These are phyloP conservation scores for Carex scoparia DNA, from an alignment of 176 grass and related monocot genomes.

Conservation along the genomic window DNA sequence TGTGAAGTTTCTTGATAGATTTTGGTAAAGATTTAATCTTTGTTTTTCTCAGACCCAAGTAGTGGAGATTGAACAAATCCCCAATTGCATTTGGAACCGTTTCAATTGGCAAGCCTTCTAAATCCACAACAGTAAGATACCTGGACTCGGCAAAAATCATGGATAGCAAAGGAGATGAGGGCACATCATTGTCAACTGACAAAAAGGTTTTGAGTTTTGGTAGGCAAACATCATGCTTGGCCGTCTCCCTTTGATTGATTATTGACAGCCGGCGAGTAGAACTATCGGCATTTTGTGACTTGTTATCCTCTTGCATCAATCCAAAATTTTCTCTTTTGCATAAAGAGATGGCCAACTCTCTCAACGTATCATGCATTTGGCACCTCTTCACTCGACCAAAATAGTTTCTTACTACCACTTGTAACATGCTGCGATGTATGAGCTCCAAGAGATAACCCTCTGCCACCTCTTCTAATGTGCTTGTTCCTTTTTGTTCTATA, in stretches of 20 bases:
- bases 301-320: background rate
- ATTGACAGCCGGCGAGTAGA: conserved; percentile 16
- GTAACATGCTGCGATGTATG: conserved; percentile 24
- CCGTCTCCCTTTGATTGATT: background rate
- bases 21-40: background rate
- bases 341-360: background rate
- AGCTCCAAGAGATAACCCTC: conserved; percentile 29
- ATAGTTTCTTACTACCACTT: background rate
- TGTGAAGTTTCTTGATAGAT: conserved; percentile 7
- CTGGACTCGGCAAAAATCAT: background rate
- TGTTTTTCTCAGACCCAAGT: conserved; percentile 4
- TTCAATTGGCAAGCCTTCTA: conserved; percentile 12
- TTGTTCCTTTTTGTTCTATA: background rate
- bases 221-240: background rate
- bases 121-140: conserved; percentile 11
- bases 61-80: conserved; percentile 28
- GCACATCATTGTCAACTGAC: background rate
- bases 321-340: conserved; percentile 19
- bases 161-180: background rate
- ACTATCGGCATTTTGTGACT: background rate
- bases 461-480: conserved; percentile 24
- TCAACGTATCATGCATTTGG: conserved; percentile 27
- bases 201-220: background rate
- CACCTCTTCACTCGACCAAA: conserved; percentile 1
- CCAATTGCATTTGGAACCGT: background rate